phyloP scores from a whole-genome alignment of 108 stramenopile genomes.

The Cylindrotheca fusiformis region DNA sequence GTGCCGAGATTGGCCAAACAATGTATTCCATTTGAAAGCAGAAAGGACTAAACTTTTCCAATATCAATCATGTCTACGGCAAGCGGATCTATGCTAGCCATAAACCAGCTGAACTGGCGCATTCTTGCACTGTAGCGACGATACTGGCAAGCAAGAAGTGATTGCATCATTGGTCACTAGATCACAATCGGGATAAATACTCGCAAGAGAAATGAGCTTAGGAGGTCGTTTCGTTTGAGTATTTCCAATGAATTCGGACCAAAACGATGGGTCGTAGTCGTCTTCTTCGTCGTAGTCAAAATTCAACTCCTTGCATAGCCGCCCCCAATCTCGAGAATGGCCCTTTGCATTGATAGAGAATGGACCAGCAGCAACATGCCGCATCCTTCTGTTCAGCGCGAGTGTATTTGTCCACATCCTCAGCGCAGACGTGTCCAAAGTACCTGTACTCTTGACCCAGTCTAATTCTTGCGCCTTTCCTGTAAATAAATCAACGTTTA shows the following conservation, averaged over 20 bases:
- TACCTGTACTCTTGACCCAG: constrained; percentile 50
- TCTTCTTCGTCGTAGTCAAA: constrained; percentile 57
- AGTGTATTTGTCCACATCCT: constrained; percentile 53
- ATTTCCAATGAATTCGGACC: constrained; percentile 36
- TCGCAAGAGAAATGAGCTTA: constrained; percentile 54
- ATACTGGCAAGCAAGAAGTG: constrained; percentile 46
- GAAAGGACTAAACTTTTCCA: too few species aligned
- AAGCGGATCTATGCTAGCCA: constrained; percentile 6
- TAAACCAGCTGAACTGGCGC: constrained; percentile 52
- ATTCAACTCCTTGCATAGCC: constrained; percentile 32
- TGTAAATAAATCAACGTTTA: constrained; percentile 45
- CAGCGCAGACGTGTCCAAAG: constrained; percentile 18
- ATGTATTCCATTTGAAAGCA: not conserved
- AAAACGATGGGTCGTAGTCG: constrained; percentile 41
- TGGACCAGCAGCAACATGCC: constrained; percentile 42
- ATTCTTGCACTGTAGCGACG: constrained; percentile 34
- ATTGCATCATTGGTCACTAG: constrained; percentile 63
- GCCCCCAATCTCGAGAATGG: constrained; percentile 20
- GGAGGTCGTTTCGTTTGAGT: constrained; percentile 19
- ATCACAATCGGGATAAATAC: constrained; percentile 60
- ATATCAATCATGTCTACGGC: not conserved
- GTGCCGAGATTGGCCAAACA: constrained; percentile 40
- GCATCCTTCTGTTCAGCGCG: constrained; percentile 63
- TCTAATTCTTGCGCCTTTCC: constrained; percentile 54
- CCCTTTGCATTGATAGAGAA: constrained; percentile 33